These are phyloP conservation scores for Fusarium armeniacum DNA, from an alignment of 2,329 filamentous ascomycete species.

Conservation along the genomic window DNA sequence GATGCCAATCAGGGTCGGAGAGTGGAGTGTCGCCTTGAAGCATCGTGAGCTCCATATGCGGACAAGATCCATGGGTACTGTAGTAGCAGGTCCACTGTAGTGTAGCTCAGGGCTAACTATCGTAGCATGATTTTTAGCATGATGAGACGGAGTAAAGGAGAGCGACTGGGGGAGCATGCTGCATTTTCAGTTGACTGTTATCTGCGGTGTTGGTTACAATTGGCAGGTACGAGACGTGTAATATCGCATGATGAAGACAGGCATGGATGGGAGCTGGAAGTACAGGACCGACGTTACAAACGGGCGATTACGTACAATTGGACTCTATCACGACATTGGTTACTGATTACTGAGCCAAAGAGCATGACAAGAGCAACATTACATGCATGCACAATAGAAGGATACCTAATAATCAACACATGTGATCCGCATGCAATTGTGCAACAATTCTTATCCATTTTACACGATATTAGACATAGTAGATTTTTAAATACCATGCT, in stretches of 20 bases:
- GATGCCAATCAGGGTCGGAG: constrained; percentile 19
- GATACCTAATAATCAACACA: constrained; percentile 14
- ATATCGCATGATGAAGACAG: constrained; percentile 43
- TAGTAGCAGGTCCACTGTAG: constrained; percentile 36
- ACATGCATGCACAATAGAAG: constrained; percentile 4
- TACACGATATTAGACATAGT: constrained; percentile 22
- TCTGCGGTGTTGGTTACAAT: constrained; percentile 31
- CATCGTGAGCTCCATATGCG: constrained; percentile 46
- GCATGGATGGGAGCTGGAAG: constrained; percentile 17
- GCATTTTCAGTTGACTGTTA: constrained; percentile 22
- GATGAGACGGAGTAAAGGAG: constrained; percentile 42
- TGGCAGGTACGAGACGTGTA: constrained; percentile 22
- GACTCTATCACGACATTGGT: constrained; percentile 32
- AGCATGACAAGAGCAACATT: constrained; percentile 31
- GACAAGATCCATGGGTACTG: constrained; percentile 34
- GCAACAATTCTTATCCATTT: constrained; percentile 7
- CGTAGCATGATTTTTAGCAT: constrained; percentile 40
- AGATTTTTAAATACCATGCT: constrained; percentile 31
- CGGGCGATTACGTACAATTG: constrained; percentile 47
- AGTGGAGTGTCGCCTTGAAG: constrained; percentile 41
- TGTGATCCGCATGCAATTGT: constrained; percentile 35
- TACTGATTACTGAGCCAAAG: constrained; percentile 34
- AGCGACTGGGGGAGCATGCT: constrained; percentile 36
- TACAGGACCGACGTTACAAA: constrained; percentile 33
- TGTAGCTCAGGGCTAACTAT: constrained; percentile 36